phyloP scores from a whole-genome alignment of 164 flowering plant genomes.

The Chimonanthus salicifolius region DNA sequence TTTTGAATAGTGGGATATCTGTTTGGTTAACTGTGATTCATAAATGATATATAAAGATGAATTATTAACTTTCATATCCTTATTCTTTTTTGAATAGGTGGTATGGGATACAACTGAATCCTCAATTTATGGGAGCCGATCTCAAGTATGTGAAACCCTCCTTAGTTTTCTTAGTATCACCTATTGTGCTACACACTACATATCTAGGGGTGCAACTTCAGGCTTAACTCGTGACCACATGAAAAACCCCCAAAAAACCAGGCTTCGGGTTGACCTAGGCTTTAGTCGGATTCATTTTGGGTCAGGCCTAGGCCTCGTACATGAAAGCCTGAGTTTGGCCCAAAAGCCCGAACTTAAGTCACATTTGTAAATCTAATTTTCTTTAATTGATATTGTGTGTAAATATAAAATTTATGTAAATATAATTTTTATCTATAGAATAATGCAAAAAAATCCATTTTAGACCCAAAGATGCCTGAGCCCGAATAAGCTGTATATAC shows the following conservation, averaged over 20 bases:
- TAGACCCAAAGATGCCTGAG: no score
- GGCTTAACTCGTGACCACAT: not conserved
- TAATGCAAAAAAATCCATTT: no score
- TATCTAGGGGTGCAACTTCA: no score
- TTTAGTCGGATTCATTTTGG: no score
- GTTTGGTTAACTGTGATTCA: not conserved
- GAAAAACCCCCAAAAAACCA: not conserved
- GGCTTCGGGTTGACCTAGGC: not conserved
- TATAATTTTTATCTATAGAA: no score
- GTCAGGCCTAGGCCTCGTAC: no score
- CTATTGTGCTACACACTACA: not conserved
- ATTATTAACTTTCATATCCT: slow-evolving; percentile 7
- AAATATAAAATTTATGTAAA: no score
- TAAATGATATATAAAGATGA: not conserved
- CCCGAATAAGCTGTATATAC: no score
- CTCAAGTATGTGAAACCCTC: slow-evolving; percentile 64
- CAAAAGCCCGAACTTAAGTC: no score
- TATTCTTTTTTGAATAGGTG: slow-evolving; percentile 58
- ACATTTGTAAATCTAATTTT: no score
- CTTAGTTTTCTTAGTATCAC: slow-evolving; percentile 6
- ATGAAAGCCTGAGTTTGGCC: no score
- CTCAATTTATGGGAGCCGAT: slow-evolving; percentile 84
- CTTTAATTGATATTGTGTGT: no score
- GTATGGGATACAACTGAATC: slow-evolving; percentile 98
- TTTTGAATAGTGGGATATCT: not conserved